Percentiles rank a stretch among this genome's conserved stretches.
Evolutionary conservation across 1,139 yeast genomes (phyloP).

Genomic region (Geotrichum histeridarum): DNA sequence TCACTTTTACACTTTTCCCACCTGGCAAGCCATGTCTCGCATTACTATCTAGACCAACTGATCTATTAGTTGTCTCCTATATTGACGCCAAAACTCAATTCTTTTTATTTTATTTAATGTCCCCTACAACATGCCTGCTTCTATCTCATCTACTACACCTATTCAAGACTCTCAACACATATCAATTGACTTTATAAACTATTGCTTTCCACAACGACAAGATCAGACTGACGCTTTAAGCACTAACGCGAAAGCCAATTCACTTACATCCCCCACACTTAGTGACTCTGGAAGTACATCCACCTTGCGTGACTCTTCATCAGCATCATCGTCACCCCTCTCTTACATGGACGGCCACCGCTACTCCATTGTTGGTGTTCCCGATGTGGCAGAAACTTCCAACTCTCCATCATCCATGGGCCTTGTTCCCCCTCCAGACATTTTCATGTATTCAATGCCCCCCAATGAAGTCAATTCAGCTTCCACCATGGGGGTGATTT

Average conservation of each 20-base stretch:
- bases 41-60: too few relatives aligned
- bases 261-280: neutral
- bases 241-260: neutral
- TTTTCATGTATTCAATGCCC: conserved; percentile 1
- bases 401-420: neutral
- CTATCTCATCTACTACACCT: neutral
- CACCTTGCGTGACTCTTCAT: neutral
- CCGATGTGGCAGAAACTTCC: neutral
- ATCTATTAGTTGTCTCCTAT: too few relatives aligned
- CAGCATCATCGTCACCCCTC: neutral
- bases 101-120: neutral
- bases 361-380: neutral
- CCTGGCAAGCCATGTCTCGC: too few relatives aligned
- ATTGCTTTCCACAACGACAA: neutral
- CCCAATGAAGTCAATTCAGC: neutral
- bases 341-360: neutral
- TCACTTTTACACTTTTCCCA: too few relatives aligned
- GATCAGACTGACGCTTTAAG: neutral
- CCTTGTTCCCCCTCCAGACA: neutral
- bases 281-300: neutral
- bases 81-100: too few relatives aligned
- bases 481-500: too few relatives aligned
- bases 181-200: neutral
- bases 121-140: neutral
- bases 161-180: neutral